Conservation (phyloP, 2,329 filamentous ascomycete genomes). For the Leptoxyphium fumago region DNA sequence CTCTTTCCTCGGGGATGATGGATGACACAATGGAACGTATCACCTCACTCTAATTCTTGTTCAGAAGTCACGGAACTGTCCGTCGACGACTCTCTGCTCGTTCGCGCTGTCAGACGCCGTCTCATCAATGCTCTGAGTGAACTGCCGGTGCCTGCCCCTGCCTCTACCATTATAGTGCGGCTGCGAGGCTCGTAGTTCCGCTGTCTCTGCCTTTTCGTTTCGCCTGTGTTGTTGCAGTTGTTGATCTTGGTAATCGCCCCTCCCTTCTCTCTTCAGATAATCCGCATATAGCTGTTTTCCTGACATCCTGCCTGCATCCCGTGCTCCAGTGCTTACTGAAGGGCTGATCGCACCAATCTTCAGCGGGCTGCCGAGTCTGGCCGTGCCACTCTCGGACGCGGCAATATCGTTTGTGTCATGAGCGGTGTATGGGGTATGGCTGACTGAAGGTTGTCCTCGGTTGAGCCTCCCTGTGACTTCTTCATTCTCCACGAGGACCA, state of each 20-base stretch:
- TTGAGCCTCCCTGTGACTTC: constrained; percentile 14
- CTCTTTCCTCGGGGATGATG: too few species aligned
- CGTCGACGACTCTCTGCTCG: constrained; percentile 10
- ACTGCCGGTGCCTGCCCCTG: constrained; percentile 2
- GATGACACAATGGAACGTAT: too few species aligned
- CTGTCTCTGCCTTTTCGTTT: not conserved
- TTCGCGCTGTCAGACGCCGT: constrained; percentile 4
- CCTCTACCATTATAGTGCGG: not conserved
- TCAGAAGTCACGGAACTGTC: constrained; percentile 17
- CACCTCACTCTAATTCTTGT: not conserved
- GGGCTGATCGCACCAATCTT: constrained; percentile 5
- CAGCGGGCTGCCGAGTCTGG: constrained; percentile 1
- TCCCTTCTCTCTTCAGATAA: constrained; percentile 19
- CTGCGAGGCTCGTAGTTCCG: not conserved
- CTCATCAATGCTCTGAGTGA: constrained; percentile 1
- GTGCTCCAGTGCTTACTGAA: not conserved
- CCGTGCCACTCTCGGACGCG: constrained; percentile 2
- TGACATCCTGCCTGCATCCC: constrained; percentile 7
- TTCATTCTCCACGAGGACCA: constrained; percentile 30
- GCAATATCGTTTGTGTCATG: constrained; percentile 6
- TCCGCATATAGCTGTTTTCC: constrained; percentile 22
- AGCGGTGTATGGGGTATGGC: not conserved
- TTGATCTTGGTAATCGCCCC: not conserved
- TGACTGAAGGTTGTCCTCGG: not conserved
- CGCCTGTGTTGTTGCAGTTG: not conserved